Conservation (phyloP, 148 eudicot genomes). For the Rhododendron henanense region DNA sequence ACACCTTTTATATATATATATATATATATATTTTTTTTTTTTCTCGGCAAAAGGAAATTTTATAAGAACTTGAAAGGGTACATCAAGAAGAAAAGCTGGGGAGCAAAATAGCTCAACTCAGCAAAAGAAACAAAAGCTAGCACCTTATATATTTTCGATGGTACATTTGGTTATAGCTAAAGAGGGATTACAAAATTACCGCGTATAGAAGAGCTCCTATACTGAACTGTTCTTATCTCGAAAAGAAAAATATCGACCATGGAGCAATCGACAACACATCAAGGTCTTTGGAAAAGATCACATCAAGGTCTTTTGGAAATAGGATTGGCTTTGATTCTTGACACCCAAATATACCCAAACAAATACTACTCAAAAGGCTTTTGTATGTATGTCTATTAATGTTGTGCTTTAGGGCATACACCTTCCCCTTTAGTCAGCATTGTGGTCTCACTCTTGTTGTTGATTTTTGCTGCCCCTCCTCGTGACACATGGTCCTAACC, state of each 20-base stretch:
- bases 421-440: not conserved
- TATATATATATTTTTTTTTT: no score
- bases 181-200: no score
- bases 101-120: no score
- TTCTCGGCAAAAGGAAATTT: no score
- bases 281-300: not conserved
- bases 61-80: no score
- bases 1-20: no score
- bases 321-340: not conserved
- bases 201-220: no score
- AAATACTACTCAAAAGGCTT: not conserved
- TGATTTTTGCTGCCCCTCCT: not conserved
- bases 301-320: not conserved
- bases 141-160: no score
- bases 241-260: not conserved
- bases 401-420: not conserved
- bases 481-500: conserved; percentile 7
- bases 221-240: not conserved
- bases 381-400: not conserved
- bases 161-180: no score
- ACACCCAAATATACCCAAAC: not conserved
- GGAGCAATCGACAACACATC: not conserved
- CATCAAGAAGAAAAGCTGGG: no score
- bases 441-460: not conserved
- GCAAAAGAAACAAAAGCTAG: no score